A percentile compares a stretch with the other conserved stretches of the same genome.
Evolutionary conservation across 2,329 filamentous ascomycete species (phyloP).

Genomic region (Penicillium rolfsii): DNA sequence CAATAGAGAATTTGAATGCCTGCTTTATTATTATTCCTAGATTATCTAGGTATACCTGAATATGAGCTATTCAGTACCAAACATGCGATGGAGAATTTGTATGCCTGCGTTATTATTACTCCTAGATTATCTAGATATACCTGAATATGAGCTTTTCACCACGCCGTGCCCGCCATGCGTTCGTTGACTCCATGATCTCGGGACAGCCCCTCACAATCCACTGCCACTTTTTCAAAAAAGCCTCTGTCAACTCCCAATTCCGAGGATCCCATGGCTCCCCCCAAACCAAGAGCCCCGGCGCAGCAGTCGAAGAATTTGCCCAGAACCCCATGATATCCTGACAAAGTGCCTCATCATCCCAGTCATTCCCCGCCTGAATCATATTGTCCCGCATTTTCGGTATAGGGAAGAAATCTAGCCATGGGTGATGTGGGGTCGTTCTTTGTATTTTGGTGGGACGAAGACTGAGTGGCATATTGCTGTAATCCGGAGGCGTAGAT

Average conservation of each 20-base stretch:
- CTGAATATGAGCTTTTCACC: constrained; percentile 35
- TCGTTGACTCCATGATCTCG: constrained; percentile 31
- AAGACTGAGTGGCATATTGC: constrained; percentile 32
- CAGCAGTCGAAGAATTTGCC: constrained; percentile 20
- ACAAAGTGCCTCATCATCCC: constrained; percentile 44
- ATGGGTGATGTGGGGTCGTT: constrained; percentile 46
- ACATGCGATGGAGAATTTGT: not conserved
- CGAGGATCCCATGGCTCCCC: constrained; percentile 50
- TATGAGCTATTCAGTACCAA: constrained; percentile 24
- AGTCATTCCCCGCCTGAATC: constrained; percentile 35
- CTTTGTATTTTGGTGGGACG: constrained; percentile 47
- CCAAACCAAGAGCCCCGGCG: constrained; percentile 53
- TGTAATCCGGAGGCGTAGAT: not conserved
- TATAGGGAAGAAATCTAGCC: constrained; percentile 40
- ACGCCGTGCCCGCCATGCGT: constrained; percentile 31
- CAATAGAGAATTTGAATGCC: not conserved
- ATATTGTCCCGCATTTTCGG: constrained; percentile 48
- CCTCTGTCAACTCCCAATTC: constrained; percentile 54
- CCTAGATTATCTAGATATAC: constrained; percentile 22
- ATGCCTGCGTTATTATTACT: not conserved
- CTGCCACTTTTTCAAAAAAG: constrained; percentile 53
- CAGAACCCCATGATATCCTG: constrained; percentile 44
- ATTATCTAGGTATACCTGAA: constrained; percentile 31
- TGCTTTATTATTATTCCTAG: not conserved
- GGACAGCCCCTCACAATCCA: constrained; percentile 34